Conservation (phyloP, 306 rosid species). For the Pterocarpus macrocarpus region DNA sequence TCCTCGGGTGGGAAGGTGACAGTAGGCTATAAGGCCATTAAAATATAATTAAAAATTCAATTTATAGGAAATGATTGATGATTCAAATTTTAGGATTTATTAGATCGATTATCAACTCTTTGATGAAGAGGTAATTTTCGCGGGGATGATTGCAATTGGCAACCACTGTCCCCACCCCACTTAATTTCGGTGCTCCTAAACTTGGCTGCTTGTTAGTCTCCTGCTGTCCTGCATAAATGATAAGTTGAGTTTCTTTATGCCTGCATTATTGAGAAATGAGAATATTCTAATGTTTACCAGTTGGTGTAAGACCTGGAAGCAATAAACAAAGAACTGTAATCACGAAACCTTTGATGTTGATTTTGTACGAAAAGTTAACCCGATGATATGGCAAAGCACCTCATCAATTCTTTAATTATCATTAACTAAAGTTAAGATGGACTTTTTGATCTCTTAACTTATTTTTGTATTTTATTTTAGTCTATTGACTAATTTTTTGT, state of each 20-base stretch:
- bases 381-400: neutral
- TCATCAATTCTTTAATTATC: constrained; percentile 1
- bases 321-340: constrained; percentile 10
- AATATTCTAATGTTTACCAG: constrained; percentile 12
- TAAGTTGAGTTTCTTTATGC: constrained; percentile 28
- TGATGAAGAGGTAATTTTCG: neutral
- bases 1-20: no score
- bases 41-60: no score
- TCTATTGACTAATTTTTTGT: no score
- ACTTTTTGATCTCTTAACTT: no score
- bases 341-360: constrained; percentile 10
- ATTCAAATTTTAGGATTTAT: neutral
- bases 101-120: neutral
- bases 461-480: no score
- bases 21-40: no score
- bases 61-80: no score
- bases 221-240: constrained; percentile 15
- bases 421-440: neutral
- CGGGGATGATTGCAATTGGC: neutral
- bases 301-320: constrained; percentile 12
- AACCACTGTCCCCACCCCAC: neutral
- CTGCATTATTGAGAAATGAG: constrained; percentile 37
- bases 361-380: constrained; percentile 25
- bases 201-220: constrained; percentile 5
- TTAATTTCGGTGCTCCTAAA: constrained; percentile 11